Conservation (phyloP, 108 stramenopile species). For the Cyclostephanos tholiformis region DNA sequence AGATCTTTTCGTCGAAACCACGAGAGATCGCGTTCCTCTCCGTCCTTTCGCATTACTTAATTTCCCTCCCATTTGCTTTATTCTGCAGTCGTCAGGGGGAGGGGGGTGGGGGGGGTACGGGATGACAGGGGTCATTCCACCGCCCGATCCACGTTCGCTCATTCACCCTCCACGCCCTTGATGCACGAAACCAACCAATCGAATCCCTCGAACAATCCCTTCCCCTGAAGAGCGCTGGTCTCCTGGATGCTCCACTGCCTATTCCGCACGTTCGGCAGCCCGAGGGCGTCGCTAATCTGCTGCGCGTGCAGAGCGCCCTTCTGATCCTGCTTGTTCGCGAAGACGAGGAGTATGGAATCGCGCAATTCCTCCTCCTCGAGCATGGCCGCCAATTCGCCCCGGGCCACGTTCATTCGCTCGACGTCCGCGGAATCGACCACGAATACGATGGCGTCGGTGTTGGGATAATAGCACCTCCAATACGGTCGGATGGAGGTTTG, state of each 20-base stretch:
- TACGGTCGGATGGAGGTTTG: conserved; percentile 99
- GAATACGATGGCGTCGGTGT: conserved; percentile 99
- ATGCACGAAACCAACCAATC: conserved; percentile 98
- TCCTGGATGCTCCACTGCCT: conserved; percentile 99
- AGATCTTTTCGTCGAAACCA: conserved; percentile 43
- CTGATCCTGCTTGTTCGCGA: conserved; percentile 99
- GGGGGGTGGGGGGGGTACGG: no score
- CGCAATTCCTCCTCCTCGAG: conserved; percentile 97
- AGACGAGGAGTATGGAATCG: conserved; percentile 96
- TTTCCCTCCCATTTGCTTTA: no score
- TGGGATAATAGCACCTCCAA: conserved; percentile 99
- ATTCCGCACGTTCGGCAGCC: conserved; percentile 94
- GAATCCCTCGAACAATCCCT: conserved; percentile 99
- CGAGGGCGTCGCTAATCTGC: conserved; percentile 95
- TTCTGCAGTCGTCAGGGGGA: no score
- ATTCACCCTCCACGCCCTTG: no score
- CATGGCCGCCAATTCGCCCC: conserved; percentile 97
- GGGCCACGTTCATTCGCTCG: conserved; percentile 94
- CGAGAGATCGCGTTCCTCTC: no score
- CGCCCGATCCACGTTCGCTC: no score
- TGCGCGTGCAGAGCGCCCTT: conserved; percentile 97
- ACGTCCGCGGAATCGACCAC: conserved; percentile 98
- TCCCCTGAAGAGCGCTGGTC: conserved; percentile 97
- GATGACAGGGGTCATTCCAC: no score
- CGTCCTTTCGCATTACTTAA: no score